Evolutionary conservation across 768 basidiomycete species (phyloP).

Genomic region (Lentinula guzmanii): DNA sequence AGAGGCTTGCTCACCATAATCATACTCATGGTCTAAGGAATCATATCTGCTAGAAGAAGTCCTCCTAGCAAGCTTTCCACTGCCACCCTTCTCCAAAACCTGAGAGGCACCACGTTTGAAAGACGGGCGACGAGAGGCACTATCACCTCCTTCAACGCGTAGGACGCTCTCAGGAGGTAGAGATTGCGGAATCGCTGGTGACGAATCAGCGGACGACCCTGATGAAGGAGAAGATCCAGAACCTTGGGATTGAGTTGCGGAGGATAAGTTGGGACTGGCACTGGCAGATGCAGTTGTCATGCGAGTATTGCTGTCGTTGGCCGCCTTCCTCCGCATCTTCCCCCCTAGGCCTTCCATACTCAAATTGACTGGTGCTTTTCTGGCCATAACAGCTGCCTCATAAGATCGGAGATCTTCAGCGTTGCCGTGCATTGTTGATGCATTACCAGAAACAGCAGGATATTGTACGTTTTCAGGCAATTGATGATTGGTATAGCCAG

Average conservation of each 20-base stretch:
- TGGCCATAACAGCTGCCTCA: constrained; percentile 69
- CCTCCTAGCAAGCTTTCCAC: not conserved
- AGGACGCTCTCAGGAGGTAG: constrained; percentile 9
- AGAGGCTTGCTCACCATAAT: not conserved
- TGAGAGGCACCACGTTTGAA: constrained; percentile 74
- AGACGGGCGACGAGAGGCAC: constrained; percentile 38
- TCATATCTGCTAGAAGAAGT: not conserved
- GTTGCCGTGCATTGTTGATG: constrained; percentile 34
- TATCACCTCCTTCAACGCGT: constrained; percentile 15
- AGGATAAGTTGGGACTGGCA: not conserved
- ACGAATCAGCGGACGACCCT: constrained; percentile 14
- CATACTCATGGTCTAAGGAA: not conserved
- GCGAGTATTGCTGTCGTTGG: not conserved
- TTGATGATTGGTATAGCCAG: not conserved
- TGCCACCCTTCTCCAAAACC: constrained; percentile 44
- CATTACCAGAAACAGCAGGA: constrained; percentile 14
- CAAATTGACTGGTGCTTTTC: constrained; percentile 54
- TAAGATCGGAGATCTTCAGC: constrained; percentile 66
- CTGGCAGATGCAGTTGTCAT: not conserved
- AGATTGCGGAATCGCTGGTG: constrained; percentile 9
- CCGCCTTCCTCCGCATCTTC: constrained; percentile 22
- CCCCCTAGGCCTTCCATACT: constrained; percentile 40
- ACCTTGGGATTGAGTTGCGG: not conserved
- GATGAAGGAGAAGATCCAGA: constrained; percentile 1
- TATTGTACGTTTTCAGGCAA: not conserved